Base-by-base conservation (phyloP, 148 eudicot species). In the Rhododendron simsii region DNA sequence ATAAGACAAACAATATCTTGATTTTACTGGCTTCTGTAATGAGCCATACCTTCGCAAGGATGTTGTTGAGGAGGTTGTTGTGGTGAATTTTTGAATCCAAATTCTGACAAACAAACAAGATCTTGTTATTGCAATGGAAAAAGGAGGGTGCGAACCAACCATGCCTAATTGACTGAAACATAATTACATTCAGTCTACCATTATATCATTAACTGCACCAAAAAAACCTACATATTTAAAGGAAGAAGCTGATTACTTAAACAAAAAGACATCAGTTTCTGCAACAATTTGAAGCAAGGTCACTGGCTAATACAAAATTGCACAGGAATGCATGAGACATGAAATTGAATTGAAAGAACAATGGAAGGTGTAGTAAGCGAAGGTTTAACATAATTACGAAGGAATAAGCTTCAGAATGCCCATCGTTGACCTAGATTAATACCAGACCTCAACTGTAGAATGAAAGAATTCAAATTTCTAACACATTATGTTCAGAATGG, bases 21-120 rank as follows among this genome's bases (percentile, higher is more conserved):
- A 39, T 51, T 69, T 80, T 63, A 35, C 23, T 45, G 69, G 51
- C 59, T 35, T 50, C 14, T 10, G 39, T n/a, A 84, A 20, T 86
- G 47, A 74, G 81, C 65, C 80, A 57, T 92, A 95, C 98, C 98
- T 95, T 95, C 39, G 98, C 98, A 51, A 95, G 97, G 86, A 95
- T 94, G 89, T 95, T 95, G 93, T 95, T 95, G 81, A 95, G 94
- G 77, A 95, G 93, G 88, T 94, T 94, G 93, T 95, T 95, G 86
- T 95, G 98, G 87, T 95, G 98, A 86, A 95, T 95, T 89, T 95
- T 95, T 61, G 98, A 95, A 92, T 95, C 98, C 94, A 95, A 89
- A 90, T 91, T 91, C 98, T 95, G 93, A 73, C 86, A 55, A 88
- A 21, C 18, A 39, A 45, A 20, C 51, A 85, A 71, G 39, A 81